Evolutionary conservation across 768 basidiomycete genomes (phyloP), one percentile per base, ranked within the genome.

Genomic region (Floccularia luteovirens): DNA sequence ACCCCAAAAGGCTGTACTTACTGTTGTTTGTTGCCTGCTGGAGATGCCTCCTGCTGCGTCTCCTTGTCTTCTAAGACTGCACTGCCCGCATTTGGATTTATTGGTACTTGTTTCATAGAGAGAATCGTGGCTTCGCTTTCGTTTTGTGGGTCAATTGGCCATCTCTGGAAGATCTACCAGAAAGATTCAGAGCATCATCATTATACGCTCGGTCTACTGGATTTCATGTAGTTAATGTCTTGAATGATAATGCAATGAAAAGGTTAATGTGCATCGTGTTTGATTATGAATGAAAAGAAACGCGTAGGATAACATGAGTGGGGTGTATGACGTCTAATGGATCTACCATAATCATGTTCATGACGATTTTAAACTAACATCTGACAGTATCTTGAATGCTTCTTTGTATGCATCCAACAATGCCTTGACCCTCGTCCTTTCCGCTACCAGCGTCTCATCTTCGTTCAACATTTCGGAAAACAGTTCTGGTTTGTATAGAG

Each of bases 391-490:
- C 62, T 84, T 90, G 62, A 91, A 91, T 35, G 89, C 89, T 31
- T 87, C 93, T 70, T 84, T 92, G 64, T 99, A 99, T 12, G 94
- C 94, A 54, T 97, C 91, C 51, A 99, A 67, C 38, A 98, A 60
- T 1, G 90, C 83, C 74, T 98, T 97, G 14, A 99, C 88, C 56
- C 96, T 72, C 46, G 89, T 74, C 40, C 96, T 73, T 66, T 99
- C 96, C 31, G 89, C 87, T 33, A 96, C 92, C 38, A 98, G 68
- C 44, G 86, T 79, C 64, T 98, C 93, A 54, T 99, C 96, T 63
- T 99, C 96, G 52, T 90, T 86, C 53, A 99, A 62, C 64, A 98
- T 63, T 31, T 94, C 91, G 19, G 75, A 68, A 56, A 98, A 98
- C 41, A 98, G 61, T 13, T 91, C 87, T 0, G 94, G 94, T 63